A percentile compares a stretch with the other conserved stretches of the same genome.
These are phyloP conservation scores for Kwoniella dejecticola DNA, from an alignment of 768 basidiomycete species.

Conservation along the genomic window DNA sequence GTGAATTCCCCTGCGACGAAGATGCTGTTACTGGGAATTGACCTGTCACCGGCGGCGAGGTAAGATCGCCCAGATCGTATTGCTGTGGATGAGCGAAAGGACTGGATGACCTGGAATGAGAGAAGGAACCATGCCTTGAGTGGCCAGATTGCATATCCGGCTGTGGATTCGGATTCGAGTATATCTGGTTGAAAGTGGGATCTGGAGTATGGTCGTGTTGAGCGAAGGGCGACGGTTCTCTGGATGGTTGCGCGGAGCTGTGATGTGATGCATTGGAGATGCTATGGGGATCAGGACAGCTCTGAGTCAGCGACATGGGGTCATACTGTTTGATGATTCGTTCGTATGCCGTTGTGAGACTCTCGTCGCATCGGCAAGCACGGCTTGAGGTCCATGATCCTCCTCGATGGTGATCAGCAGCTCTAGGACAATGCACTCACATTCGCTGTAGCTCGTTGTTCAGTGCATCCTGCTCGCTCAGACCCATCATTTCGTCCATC, in stretches of 20 bases:
- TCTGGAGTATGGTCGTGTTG: constrained; percentile 16
- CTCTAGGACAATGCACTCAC: constrained; percentile 31
- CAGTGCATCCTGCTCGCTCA: constrained; percentile 20
- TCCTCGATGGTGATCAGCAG: too few species aligned
- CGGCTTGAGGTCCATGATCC: too few species aligned
- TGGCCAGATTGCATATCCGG: constrained; percentile 11
- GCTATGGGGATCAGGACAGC: constrained; percentile 13
- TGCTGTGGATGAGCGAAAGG: constrained; percentile 24
- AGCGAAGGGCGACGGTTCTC: constrained; percentile 26
- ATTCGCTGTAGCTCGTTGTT: constrained; percentile 26
- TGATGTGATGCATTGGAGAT: constrained; percentile 28
- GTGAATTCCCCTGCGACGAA: constrained; percentile 20
- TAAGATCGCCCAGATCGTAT: constrained; percentile 13
- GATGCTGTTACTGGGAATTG: constrained; percentile 17
- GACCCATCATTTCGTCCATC: constrained; percentile 14
- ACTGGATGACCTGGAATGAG: constrained; percentile 25
- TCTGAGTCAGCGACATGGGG: background rate
- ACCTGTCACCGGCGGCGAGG: constrained; percentile 21
- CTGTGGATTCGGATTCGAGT: constrained; percentile 14
- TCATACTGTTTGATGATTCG: too few species aligned
- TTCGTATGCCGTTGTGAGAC: too few species aligned
- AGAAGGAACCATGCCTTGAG: constrained; percentile 20
- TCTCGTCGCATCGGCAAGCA: too few species aligned
- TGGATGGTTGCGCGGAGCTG: constrained; percentile 17
- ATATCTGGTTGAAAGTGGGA: constrained; percentile 7